Conservation (phyloP, 352 stramenopile genomes). For the Phytopythium boreale region DNA sequence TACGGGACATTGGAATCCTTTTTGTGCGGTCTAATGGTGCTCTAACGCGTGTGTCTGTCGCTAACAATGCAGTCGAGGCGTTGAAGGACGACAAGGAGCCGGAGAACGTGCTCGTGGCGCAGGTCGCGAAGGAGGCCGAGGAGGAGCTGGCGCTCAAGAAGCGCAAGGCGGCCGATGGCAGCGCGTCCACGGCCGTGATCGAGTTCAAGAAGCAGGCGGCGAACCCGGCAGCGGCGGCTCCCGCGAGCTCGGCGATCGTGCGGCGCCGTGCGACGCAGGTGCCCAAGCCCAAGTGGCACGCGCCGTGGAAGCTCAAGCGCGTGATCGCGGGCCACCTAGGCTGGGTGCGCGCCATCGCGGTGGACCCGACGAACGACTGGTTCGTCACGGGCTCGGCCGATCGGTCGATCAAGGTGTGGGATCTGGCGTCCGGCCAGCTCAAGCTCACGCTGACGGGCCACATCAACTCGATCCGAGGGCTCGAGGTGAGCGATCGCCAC, state of each 20-base stretch:
- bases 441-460: slow-evolving; percentile 99
- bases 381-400: slow-evolving; percentile 97
- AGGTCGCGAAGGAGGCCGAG: slow-evolving; percentile 57
- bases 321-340: slow-evolving; percentile 95
- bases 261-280: slow-evolving; percentile 83
- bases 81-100: slow-evolving; percentile 3
- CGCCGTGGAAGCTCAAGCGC: slow-evolving; percentile 97
- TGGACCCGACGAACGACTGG: slow-evolving; percentile 98
- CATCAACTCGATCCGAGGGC: slow-evolving; percentile 96
- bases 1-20: neutral
- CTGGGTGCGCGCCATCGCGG: slow-evolving; percentile 97
- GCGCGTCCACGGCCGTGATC: slow-evolving; percentile 40
- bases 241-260: slow-evolving; percentile 66
- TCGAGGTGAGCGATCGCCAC: slow-evolving; percentile 95
- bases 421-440: slow-evolving; percentile 96
- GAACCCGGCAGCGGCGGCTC: slow-evolving; percentile 18
- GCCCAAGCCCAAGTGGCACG: slow-evolving; percentile 97
- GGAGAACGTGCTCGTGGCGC: slow-evolving; percentile 38
- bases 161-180: slow-evolving; percentile 28
- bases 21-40: neutral
- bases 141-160: slow-evolving; percentile 41
- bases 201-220: slow-evolving; percentile 60
- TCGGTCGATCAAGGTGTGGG: slow-evolving; percentile 98
- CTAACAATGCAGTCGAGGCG: slow-evolving; percentile 3
- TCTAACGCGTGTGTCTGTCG: neutral